These are phyloP conservation scores for carrot (Daucus carota) DNA, from an alignment of 129 eudicot genomes.

Conservation along the genomic window DNA sequence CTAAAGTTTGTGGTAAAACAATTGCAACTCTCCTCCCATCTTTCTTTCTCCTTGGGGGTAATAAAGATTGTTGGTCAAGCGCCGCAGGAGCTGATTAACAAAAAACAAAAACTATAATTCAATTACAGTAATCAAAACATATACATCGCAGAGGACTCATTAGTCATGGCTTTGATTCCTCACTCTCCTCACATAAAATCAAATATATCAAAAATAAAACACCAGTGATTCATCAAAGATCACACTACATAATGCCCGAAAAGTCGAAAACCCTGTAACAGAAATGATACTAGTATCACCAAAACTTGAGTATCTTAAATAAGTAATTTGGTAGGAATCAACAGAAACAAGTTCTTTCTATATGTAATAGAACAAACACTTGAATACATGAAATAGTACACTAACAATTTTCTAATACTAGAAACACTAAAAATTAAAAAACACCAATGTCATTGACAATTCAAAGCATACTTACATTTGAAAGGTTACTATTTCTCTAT, in stretches of 20 bases:
- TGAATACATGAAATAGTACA: not conserved
- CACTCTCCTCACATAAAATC: not conserved
- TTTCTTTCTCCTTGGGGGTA: constrained; percentile 30
- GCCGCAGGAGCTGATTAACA: constrained; percentile 34
- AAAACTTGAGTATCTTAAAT: not conserved
- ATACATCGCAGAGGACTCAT: not conserved
- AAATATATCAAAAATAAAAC: not conserved
- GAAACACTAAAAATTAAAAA: not conserved
- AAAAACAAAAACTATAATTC: not conserved
- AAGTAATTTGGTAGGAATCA: not conserved
- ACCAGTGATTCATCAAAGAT: not conserved
- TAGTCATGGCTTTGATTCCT: not conserved
- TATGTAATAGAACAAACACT: not conserved
- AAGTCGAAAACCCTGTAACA: not conserved
- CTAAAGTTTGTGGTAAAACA: constrained; percentile 31
- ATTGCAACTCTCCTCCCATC: constrained; percentile 31
- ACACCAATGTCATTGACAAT: not conserved
- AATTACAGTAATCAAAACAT: not conserved
- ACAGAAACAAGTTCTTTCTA: not conserved
- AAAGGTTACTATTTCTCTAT: not conserved
- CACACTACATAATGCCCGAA: not conserved
- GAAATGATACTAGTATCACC: not conserved
- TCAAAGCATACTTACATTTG: not conserved
- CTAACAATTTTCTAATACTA: not conserved
- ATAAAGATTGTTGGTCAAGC: constrained; percentile 29